phyloP scores from a whole-genome alignment of 2,329 filamentous ascomycete species.

The Lachnellula cervina region DNA sequence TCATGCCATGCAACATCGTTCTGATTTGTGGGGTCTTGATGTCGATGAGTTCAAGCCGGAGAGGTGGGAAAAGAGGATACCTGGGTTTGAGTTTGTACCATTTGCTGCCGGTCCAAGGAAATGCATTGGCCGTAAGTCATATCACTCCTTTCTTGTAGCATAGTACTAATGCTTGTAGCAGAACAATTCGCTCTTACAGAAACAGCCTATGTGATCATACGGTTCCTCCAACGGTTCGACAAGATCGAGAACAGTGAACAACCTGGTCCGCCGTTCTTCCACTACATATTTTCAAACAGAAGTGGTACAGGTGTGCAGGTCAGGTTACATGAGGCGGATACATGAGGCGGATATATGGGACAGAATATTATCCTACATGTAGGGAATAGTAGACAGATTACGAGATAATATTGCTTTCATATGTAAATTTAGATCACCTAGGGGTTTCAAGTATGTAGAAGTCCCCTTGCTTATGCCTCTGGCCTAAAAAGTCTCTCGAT shows the following conservation, averaged over 20 bases:
- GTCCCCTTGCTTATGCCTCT: too few relatives aligned
- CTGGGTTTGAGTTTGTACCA: conserved; percentile 15
- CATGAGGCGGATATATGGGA: too few relatives aligned
- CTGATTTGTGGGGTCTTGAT: conserved; percentile 62
- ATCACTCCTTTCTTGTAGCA: background rate
- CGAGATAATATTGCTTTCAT: too few relatives aligned
- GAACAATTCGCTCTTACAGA: conserved; percentile 74
- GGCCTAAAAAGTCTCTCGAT: too few relatives aligned
- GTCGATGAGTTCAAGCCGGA: conserved; percentile 30
- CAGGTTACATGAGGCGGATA: background rate
- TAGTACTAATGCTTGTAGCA: background rate
- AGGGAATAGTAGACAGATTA: too few relatives aligned
- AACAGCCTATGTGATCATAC: conserved; percentile 63
- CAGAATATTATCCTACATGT: too few relatives aligned
- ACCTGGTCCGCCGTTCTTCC: background rate
- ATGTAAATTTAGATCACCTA: too few relatives aligned
- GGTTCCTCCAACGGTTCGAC: conserved; percentile 67
- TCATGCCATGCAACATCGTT: conserved; percentile 32
- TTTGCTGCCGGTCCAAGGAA: conserved; percentile 38
- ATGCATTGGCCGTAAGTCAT: conserved; percentile 34
- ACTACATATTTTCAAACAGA: background rate
- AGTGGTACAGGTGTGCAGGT: conserved; percentile 1
- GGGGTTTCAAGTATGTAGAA: too few relatives aligned
- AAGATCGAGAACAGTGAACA: conserved; percentile 45
- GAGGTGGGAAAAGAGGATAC: conserved; percentile 17